These are phyloP conservation scores for Hypoxylon fragiforme DNA, from an alignment of 495 filamentous ascomycete genomes.

Conservation along the genomic window DNA sequence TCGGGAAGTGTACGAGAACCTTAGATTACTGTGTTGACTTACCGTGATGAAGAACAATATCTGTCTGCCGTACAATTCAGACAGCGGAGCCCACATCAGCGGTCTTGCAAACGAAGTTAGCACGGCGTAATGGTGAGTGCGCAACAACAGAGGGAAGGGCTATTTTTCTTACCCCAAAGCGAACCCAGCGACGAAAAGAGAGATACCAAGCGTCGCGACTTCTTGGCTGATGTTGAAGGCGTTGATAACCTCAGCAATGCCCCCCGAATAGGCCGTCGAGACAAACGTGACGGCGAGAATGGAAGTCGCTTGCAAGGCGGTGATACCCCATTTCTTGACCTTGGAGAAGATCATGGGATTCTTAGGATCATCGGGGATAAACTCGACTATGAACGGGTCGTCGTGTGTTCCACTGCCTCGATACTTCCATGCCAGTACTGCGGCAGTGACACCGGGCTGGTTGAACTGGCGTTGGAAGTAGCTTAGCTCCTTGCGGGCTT, in stretches of 20 bases:
- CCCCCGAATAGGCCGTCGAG: conserved; percentile 76
- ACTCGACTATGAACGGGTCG: conserved; percentile 75
- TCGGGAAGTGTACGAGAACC: not conserved
- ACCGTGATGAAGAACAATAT: conserved; percentile 64
- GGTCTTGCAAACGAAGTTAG: conserved; percentile 6
- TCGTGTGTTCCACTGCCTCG: conserved; percentile 71
- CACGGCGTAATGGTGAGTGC: too few species aligned
- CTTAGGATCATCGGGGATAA: conserved; percentile 69
- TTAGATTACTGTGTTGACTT: too few species aligned
- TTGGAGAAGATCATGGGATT: conserved; percentile 70
- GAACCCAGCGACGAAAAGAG: conserved; percentile 76
- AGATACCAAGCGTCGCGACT: conserved; percentile 68
- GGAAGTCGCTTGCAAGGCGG: conserved; percentile 63
- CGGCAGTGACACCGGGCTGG: conserved; percentile 43
- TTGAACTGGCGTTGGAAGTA: conserved; percentile 40
- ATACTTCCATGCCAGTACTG: conserved; percentile 63
- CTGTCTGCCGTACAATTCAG: conserved; percentile 75
- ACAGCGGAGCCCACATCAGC: conserved; percentile 38
- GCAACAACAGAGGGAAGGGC: too few species aligned
- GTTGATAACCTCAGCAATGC: conserved; percentile 61
- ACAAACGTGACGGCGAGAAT: conserved; percentile 76
- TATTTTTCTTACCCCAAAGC: conserved; percentile 60
- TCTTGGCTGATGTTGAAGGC: conserved; percentile 64
- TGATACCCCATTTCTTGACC: conserved; percentile 71
- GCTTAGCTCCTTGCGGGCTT: conserved; percentile 11